Evolutionary conservation across 495 filamentous ascomycete genomes (phyloP).

Genomic region (Hypoxylon trugodes): DNA sequence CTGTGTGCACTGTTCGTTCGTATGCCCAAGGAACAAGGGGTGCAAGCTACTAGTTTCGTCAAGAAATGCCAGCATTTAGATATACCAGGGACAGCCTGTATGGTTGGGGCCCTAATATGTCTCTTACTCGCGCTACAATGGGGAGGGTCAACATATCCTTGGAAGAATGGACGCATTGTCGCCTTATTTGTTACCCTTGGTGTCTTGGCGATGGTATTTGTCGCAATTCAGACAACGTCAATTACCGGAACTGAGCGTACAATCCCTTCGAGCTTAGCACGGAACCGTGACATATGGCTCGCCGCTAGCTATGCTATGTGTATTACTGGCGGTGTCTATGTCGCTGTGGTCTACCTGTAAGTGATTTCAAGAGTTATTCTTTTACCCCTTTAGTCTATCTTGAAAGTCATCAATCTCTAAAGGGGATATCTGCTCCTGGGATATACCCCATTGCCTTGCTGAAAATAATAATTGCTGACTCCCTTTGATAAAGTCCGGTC

Average conservation of each 20-base stretch:
- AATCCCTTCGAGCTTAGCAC: not conserved
- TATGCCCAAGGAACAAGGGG: not conserved
- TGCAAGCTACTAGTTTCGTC: not conserved
- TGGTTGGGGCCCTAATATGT: not conserved
- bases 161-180: not conserved
- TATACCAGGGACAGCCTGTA: not conserved
- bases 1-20: not conserved
- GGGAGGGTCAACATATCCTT: not conserved
- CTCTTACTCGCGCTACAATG: not conserved
- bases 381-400: too few species aligned
- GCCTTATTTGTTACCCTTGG: not conserved
- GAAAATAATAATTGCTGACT: too few species aligned
- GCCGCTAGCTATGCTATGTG: not conserved
- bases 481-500: too few species aligned
- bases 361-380: too few species aligned
- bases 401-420: too few species aligned
- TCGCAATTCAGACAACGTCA: not conserved
- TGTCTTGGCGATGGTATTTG: not conserved
- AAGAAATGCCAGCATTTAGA: not conserved
- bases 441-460: too few species aligned
- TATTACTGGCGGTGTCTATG: not conserved
- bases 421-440: too few species aligned
- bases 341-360: not conserved
- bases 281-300: slow-evolving; percentile 1
- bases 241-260: not conserved